Base-by-base conservation (phyloP, 305 asterid species). In the Solanum chacoense region DNA sequence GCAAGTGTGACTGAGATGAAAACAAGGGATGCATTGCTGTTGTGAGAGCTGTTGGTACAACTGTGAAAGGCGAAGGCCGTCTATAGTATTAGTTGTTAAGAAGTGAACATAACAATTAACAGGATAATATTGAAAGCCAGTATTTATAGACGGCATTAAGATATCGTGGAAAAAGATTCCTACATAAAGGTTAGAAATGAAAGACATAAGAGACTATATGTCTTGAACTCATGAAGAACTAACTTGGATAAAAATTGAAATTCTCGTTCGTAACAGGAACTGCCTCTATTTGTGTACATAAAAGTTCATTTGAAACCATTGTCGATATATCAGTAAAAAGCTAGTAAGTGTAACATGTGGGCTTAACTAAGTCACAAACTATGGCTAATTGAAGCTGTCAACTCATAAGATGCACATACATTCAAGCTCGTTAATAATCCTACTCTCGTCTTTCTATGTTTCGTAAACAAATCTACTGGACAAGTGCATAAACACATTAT, bases 1-100 rank as follows among this genome's bases (percentile, higher is more conserved):
- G 99, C 99, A 90, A 96, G 96, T 90, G 99, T 98, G 89, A 98
- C 99, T 31, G 99, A 95, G 94, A 98, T 95, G 95, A 96, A 98
- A 92, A 98, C 99, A 90, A 98, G 95, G 85, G 99, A 98, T 50
- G 91, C 98, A 83, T 92, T 84, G 99, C 99, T 50, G 99, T 98
- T 94, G 98, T 91, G 90, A 98, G 97, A 91, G 98, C 98, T 88
- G 97, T 96, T 16, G 99, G 99, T 93, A 98, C 99, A 94, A 98
- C 99, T 98, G 99, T 91, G 91, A 92, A 98, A 95, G 93, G 94
- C 91, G 93, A 94, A 94, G 94, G 90, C 94, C 94, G 89, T 96
- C 95, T 94, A 95, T 96, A 91, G 94, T 96, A 94, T 95, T 96
- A 96, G 98, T 94, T 94, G 92, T 92, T 93, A 94, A 93, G 91